Conservation (phyloP, 306 rosid genomes). For the cucumber (Cucumis sativus) region DNA sequence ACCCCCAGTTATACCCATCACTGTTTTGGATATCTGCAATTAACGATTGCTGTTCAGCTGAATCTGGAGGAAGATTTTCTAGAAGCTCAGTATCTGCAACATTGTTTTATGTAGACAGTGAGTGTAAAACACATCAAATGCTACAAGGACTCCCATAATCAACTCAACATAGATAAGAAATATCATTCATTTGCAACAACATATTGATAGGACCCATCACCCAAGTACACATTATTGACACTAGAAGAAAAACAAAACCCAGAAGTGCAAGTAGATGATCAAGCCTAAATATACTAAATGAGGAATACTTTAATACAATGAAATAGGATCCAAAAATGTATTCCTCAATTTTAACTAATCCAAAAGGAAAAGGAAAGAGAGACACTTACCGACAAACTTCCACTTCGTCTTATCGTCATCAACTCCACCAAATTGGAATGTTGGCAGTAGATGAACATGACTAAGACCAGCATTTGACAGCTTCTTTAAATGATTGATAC, state of each 20-base stretch:
- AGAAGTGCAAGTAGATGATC: background rate
- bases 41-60: conserved; percentile 77
- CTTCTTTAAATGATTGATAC: conserved; percentile 67
- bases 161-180: background rate
- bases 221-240: background rate
- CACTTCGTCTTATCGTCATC: conserved; percentile 81
- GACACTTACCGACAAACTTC: conserved; percentile 55
- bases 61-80: conserved; percentile 79
- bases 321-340: too few relatives aligned
- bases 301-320: too few relatives aligned
- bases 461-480: conserved; percentile 76
- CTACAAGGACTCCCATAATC: background rate
- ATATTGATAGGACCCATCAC: background rate
- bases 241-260: background rate
- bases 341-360: too few relatives aligned
- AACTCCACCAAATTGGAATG: conserved; percentile 83
- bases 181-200: background rate
- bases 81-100: conserved; percentile 50
- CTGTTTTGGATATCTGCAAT: conserved; percentile 56
- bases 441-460: conserved; percentile 79
- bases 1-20: conserved; percentile 99
- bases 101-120: background rate
- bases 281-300: too few relatives aligned
- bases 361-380: background rate
- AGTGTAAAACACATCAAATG: background rate